These are phyloP conservation scores for Taphrina populina DNA, from an alignment of 1,139 yeast species.

Conservation along the genomic window DNA sequence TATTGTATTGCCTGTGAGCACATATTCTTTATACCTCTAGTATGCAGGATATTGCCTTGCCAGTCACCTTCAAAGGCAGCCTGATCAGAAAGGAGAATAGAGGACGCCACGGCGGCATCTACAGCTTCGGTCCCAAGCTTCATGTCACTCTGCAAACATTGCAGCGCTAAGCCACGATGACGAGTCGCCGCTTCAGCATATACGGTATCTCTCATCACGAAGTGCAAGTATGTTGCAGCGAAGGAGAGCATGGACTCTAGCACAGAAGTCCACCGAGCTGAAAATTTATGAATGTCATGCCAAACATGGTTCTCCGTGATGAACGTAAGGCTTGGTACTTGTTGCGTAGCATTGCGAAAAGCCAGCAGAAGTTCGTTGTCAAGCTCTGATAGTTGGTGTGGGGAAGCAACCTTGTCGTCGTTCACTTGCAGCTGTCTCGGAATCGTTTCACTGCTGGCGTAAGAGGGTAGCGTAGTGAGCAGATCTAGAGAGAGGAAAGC, in stretches of 20 bases:
- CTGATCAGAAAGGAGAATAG: constrained; percentile 22
- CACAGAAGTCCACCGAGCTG: constrained; percentile 4
- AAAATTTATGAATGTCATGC: background rate
- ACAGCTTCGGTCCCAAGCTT: background rate
- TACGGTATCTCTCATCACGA: background rate
- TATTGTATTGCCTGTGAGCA: constrained; percentile 1
- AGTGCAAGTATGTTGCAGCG: constrained; percentile 22
- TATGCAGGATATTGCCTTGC: constrained; percentile 24
- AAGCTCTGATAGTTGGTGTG: too few relatives aligned
- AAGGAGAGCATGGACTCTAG: constrained; percentile 10
- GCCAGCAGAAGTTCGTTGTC: background rate
- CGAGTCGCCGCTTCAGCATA: constrained; percentile 11
- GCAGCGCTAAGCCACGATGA: constrained; percentile 22
- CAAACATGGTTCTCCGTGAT: constrained; percentile 8
- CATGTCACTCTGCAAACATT: constrained; percentile 16
- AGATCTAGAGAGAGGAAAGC: too few relatives aligned
- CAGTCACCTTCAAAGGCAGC: constrained; percentile 32
- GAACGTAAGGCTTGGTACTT: constrained; percentile 13
- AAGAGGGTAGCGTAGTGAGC: too few relatives aligned
- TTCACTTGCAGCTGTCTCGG: too few relatives aligned
- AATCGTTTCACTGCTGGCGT: too few relatives aligned
- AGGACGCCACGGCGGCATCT: constrained; percentile 24
- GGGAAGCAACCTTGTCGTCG: too few relatives aligned
- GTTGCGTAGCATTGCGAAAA: constrained; percentile 2
- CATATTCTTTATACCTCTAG: constrained; percentile 19